Evolutionary conservation across 805 yeast species (phyloP), one percentile per base, ranked within the genome.

Genomic region (Candida wancherniae): DNA sequence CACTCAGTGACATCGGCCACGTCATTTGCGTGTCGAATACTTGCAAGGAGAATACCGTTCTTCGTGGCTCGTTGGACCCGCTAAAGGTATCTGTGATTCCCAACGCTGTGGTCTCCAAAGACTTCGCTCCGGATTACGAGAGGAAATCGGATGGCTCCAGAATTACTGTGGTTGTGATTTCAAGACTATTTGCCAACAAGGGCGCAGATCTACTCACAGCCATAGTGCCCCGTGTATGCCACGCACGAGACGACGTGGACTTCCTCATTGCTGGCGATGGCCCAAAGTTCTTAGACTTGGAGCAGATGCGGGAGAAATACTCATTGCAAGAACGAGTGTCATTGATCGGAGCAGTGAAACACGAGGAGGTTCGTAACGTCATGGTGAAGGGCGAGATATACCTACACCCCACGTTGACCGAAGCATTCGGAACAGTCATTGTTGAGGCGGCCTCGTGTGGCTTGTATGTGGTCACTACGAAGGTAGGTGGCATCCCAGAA

Each of bases 381-480:
- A 85, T 92, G 95, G 77, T 87, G 5, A 74, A 77, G 40, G 99
- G 98, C 12, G 94, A 92, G 48, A 90, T 92, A 8, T 92, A 88
- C 53, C 58, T 92, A 17, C 97, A 92, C 57, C 88, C 98, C 0
- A 80, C 96, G 1, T 66, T 92, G 23, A 92, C 97, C 0, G 99
- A 92, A 54, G 98, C 97, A 0, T 92, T 92, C 59, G 99, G 99
- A 3, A 92, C 98, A 0, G 97, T 86, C 0, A 61, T 92, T 8
- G 95, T 92, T 0, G 99, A 92, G 53, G 99, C 99, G 0, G 98
- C 97, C 0, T 82, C 95, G 1, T 92, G 97, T 63, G 97, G 97
- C 0, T 56, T 92, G 21, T 67, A 84, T 12, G 95, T 92, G 2
- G 98, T 92, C 0, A 87, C 97, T 0, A 92, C 99, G 0, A 77